Evolutionary conservation across 2,329 filamentous ascomycete species (phyloP), one percentile per base, ranked within the genome.

Genomic region (Erysiphe pulchra): DNA sequence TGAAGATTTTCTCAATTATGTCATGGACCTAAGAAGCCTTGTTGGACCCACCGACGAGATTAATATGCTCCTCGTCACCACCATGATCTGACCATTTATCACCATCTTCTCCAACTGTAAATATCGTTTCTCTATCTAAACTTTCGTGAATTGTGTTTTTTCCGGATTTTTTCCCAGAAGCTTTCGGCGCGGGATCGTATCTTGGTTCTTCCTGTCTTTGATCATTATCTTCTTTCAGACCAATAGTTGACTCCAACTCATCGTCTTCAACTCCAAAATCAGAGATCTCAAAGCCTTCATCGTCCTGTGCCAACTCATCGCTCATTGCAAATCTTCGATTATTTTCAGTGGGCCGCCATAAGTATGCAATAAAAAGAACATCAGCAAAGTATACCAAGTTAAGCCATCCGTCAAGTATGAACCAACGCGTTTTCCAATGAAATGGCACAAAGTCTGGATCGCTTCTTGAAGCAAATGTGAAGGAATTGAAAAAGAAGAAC

Each of bases 401-500:
- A 44, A 95, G 68, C 90, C 90, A 98, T 46, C 90, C 90, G 57
- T 98, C 90, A 17, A 98, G 71, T 41, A 98, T 74, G 57, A 98
- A 98, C 90, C 90, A 98, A 49, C 90, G 69, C 4, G 82, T 86
- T 64, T 94, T 87, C 90, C 90, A 98, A 62, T 98, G 87, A 54
- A 83, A 82, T 1, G 90, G 90, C 4, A 93, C 84, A 60, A 92
- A 98, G 60, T 92, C 80, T 0, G 82, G 82, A 51, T 86, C 80
- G 42, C 72, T 73, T 42, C 77, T 75, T 12, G 85, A 86, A 43
- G 86, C 87, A 59, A 98, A 93, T 0, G 82, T 84, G 62, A 94
- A 85, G 54, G 82, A 92, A 67, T 94, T 95, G 67, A 95, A 77
- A 67, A 98, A 95, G 69, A 98, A 94, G 66, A 98, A 98, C 47